Evolutionary conservation across 2,329 filamentous ascomycete species (phyloP).

Genomic region (Lecanosticta acicola): DNA sequence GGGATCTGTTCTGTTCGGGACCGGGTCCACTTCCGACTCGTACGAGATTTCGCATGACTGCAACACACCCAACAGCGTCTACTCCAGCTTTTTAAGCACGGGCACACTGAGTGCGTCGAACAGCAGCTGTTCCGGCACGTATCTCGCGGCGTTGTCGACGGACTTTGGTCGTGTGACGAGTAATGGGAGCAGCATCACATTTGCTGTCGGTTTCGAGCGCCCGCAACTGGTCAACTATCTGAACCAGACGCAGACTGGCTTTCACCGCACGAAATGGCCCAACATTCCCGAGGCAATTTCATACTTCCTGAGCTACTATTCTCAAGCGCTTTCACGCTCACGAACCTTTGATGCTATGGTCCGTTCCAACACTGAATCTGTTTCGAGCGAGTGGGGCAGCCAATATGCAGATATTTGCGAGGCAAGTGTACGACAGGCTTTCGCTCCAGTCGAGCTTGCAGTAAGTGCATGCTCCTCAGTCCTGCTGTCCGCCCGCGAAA

Average conservation of each 20-base stretch:
- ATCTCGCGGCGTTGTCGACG: constrained; percentile 19
- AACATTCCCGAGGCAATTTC: constrained; percentile 18
- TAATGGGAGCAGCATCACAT: constrained; percentile 12
- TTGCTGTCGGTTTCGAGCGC: constrained; percentile 23
- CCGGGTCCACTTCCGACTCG: constrained; percentile 2
- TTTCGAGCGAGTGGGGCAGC: constrained; percentile 19
- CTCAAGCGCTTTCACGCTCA: constrained; percentile 12
- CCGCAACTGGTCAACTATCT: constrained; percentile 23
- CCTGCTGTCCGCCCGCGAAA: not conserved
- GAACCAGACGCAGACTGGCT: constrained; percentile 22
- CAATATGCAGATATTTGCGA: constrained; percentile 28
- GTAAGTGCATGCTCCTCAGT: constrained; percentile 5
- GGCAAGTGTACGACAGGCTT: constrained; percentile 25
- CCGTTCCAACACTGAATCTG: constrained; percentile 19
- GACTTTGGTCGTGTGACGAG: constrained; percentile 13
- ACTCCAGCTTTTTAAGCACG: constrained; percentile 10
- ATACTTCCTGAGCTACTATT: constrained; percentile 21
- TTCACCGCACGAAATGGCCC: constrained; percentile 22
- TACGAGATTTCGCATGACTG: constrained; percentile 9
- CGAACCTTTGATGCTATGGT: constrained; percentile 19
- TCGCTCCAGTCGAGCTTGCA: constrained; percentile 26
- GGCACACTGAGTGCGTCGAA: constrained; percentile 8
- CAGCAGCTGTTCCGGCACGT: constrained; percentile 7
- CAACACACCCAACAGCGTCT: constrained; percentile 11
- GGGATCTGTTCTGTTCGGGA: constrained; percentile 22